These are phyloP conservation scores for Neocallimastix lanati DNA, from an alignment of 192 early-diverging fungal species.

Conservation along the genomic window DNA sequence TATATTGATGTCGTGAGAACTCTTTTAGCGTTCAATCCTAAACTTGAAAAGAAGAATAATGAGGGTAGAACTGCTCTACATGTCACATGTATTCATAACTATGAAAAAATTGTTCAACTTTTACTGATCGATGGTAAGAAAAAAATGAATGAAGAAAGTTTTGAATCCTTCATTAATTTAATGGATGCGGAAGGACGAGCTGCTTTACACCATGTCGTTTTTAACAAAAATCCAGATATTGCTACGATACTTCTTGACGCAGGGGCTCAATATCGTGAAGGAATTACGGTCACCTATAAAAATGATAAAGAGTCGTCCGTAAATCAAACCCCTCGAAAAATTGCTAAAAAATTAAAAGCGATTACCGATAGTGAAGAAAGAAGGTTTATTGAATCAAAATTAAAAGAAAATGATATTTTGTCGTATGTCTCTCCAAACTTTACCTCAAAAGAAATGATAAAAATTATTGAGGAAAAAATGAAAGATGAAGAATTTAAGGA, in stretches of 20 bases:
- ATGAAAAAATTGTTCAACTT: not conserved
- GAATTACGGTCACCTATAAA: too few relatives aligned
- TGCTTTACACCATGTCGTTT: not conserved
- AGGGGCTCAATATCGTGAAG: not conserved
- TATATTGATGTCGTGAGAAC: not conserved
- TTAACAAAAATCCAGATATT: not conserved
- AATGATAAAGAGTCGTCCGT: too few relatives aligned
- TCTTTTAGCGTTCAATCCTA: not conserved
- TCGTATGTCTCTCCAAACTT: too few relatives aligned
- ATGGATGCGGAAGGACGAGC: not conserved
- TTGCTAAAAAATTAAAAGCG: too few relatives aligned
- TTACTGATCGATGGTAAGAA: not conserved
- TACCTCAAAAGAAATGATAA: too few relatives aligned
- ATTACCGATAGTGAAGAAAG: too few relatives aligned
- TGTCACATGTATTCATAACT: not conserved
- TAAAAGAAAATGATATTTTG: too few relatives aligned
- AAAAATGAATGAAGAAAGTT: not conserved
- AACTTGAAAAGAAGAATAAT: not conserved
- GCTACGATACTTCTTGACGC: not conserved
- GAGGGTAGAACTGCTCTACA: not conserved
- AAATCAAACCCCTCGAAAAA: too few relatives aligned
- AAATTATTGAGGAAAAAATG: too few relatives aligned
- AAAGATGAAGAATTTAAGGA: too few relatives aligned
- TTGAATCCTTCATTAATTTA: not conserved
- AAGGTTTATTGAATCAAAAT: too few relatives aligned